Conservation (phyloP, 2,329 filamentous ascomycete species). For the Ophiocordyceps camponoti-rufipedis region DNA sequence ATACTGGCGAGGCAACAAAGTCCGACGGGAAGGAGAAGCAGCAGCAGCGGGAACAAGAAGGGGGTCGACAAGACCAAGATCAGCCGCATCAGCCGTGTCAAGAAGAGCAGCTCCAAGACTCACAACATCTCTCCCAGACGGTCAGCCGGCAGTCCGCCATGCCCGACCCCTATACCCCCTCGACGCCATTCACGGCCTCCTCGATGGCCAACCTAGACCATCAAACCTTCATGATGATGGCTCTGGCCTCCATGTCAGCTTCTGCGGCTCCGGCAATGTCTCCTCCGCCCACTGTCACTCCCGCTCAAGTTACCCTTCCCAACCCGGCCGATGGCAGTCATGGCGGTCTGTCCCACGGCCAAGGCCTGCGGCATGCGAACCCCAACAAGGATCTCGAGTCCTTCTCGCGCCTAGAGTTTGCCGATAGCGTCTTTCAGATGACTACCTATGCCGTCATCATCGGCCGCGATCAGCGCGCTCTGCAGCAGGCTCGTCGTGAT, state of each 20-base stretch:
- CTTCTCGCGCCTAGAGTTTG: conserved; percentile 47
- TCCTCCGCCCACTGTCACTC: conserved; percentile 24
- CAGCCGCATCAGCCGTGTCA: background rate
- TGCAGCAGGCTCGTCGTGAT: conserved; percentile 33
- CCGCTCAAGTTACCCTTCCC: conserved; percentile 25
- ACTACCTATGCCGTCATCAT: conserved; percentile 56
- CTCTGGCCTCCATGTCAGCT: conserved; percentile 20
- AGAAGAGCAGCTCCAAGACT: background rate
- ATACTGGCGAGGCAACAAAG: background rate
- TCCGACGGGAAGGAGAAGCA: background rate
- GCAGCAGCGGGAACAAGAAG: conserved; percentile 1
- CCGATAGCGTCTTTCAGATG: conserved; percentile 64
- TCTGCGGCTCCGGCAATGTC: conserved; percentile 16
- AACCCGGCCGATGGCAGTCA: conserved; percentile 14
- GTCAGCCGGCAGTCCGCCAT: conserved; percentile 1
- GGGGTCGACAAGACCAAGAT: no score
- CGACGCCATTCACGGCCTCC: conserved; percentile 15
- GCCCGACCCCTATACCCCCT: conserved; percentile 9
- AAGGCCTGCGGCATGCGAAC: conserved; percentile 15
- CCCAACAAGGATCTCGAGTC: conserved; percentile 29
- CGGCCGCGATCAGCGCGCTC: conserved; percentile 47
- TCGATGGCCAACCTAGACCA: conserved; percentile 16
- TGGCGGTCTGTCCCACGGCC: conserved; percentile 9
- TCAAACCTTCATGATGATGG: conserved; percentile 26
- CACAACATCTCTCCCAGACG: no score